Conservation (phyloP, 805 yeast genomes). For the Kregervanrija delftensis region DNA sequence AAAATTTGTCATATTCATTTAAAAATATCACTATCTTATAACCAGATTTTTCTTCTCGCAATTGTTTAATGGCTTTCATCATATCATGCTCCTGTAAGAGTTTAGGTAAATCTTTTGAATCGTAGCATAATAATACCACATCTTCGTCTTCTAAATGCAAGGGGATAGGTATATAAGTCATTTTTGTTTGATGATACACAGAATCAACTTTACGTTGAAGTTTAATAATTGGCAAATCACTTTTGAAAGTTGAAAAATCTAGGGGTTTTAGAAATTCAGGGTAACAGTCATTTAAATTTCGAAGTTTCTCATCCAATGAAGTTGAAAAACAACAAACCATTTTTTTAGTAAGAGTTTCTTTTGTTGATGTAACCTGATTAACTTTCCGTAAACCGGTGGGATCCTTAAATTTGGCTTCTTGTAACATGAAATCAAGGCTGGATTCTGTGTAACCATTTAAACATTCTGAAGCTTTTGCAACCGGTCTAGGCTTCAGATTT, state of each 20-base stretch:
- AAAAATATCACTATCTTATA: slow-evolving; percentile 37
- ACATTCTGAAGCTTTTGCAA: too few relatives aligned
- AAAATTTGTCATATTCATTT: slow-evolving; percentile 41
- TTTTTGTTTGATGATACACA: slow-evolving; percentile 39
- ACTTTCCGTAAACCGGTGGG: slow-evolving; percentile 18
- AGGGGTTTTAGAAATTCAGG: background rate
- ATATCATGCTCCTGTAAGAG: slow-evolving; percentile 24
- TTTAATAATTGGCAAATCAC: slow-evolving; percentile 36
- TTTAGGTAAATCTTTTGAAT: slow-evolving; percentile 38
- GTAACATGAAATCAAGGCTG: slow-evolving; percentile 17
- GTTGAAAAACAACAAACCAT: slow-evolving; percentile 28
- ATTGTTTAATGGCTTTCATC: slow-evolving; percentile 16
- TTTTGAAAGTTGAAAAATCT: slow-evolving; percentile 11
- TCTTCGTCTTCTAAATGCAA: slow-evolving; percentile 37
- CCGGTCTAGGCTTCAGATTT: too few relatives aligned
- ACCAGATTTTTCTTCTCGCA: slow-evolving; percentile 18
- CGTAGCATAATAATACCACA: slow-evolving; percentile 36
- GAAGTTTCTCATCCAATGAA: background rate
- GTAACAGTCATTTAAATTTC: background rate
- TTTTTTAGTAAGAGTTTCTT: slow-evolving; percentile 43
- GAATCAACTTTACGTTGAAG: slow-evolving; percentile 49
- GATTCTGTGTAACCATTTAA: slow-evolving; percentile 5
- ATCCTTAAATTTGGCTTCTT: slow-evolving; percentile 12
- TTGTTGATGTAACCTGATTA: slow-evolving; percentile 35
- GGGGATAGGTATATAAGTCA: slow-evolving; percentile 48